Percentiles rank a stretch among this genome's conserved stretches.
phyloP scores from a whole-genome alignment of 768 basidiomycete species.

The Mycena rosella region DNA sequence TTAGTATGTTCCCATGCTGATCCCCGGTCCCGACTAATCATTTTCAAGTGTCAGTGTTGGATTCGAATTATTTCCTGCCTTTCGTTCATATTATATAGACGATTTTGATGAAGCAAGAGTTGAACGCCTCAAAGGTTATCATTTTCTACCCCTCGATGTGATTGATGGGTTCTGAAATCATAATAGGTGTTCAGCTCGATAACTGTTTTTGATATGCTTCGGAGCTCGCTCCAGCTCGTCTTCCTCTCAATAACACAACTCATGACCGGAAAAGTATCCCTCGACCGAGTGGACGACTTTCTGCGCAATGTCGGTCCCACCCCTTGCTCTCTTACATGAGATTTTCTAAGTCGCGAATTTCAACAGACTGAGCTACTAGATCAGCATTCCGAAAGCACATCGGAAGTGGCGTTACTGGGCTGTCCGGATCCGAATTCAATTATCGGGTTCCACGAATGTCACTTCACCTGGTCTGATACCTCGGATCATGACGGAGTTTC shows the following conservation, averaged over 20 bases:
- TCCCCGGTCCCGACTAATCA: neutral
- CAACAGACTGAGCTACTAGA: constrained; percentile 64
- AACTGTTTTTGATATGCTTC: constrained; percentile 73
- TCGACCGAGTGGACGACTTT: constrained; percentile 65
- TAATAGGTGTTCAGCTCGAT: constrained; percentile 60
- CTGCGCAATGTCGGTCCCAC: constrained; percentile 50
- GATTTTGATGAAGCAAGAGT: constrained; percentile 53
- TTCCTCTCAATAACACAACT: constrained; percentile 44
- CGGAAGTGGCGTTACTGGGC: constrained; percentile 16
- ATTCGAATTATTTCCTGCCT: neutral
- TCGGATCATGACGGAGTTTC: constrained; percentile 1
- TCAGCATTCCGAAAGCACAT: constrained; percentile 44
- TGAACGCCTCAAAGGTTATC: constrained; percentile 56
- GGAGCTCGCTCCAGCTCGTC: constrained; percentile 61
- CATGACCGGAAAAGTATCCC: constrained; percentile 68
- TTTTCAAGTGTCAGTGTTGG: constrained; percentile 7
- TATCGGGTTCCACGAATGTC: constrained; percentile 62
- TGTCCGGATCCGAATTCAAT: constrained; percentile 34
- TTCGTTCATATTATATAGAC: constrained; percentile 42
- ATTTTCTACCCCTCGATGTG: too few species aligned
- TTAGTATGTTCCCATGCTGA: constrained; percentile 53
- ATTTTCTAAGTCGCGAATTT: neutral
- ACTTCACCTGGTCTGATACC: constrained; percentile 67
- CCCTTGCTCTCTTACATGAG: constrained; percentile 34
- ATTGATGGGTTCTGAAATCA: neutral